A percentile compares a stretch with the other conserved stretches of the same genome.
These are phyloP conservation scores for Penicillium ucsense DNA, from an alignment of 495 filamentous ascomycete genomes.

Conservation along the genomic window DNA sequence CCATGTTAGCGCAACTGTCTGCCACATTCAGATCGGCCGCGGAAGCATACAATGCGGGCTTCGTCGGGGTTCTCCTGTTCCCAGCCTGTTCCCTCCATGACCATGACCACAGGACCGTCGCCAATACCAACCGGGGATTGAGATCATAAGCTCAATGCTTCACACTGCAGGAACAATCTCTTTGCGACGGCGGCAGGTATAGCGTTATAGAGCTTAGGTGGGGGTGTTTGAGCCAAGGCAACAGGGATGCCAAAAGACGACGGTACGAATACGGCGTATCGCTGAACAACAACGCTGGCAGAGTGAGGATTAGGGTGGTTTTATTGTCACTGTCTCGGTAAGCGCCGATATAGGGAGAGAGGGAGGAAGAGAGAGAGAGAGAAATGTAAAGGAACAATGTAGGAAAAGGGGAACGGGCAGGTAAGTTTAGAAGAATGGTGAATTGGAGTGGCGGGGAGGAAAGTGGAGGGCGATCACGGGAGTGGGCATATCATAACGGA, in stretches of 20 bases:
- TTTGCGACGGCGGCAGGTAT: not conserved
- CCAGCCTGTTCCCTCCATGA: constrained; percentile 32
- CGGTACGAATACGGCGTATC: not conserved
- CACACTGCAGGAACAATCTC: not conserved
- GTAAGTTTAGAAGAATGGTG: not conserved
- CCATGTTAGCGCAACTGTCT: constrained; percentile 10
- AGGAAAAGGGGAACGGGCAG: not conserved
- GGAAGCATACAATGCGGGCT: constrained; percentile 37
- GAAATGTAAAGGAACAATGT: not conserved
- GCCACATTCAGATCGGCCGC: constrained; percentile 6
- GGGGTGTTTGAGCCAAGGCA: constrained; percentile 1
- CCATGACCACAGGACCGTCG: constrained; percentile 21
- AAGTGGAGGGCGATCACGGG: constrained; percentile 23
- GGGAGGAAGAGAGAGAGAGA: constrained; percentile 2
- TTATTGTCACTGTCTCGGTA: too few species aligned
- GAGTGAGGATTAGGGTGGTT: too few species aligned
- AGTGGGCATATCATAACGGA: constrained; percentile 12
- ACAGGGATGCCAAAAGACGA: constrained; percentile 4
- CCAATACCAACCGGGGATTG: constrained; percentile 11
- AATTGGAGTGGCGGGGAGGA: constrained; percentile 20
- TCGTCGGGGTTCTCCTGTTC: constrained; percentile 33
- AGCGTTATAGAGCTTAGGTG: constrained; percentile 3
- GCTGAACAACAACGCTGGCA: too few species aligned
- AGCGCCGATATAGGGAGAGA: not conserved
- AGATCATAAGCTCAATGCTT: constrained; percentile 23